Conservation (phyloP, 768 basidiomycete species). For the Cyclocybe cylindracea region DNA sequence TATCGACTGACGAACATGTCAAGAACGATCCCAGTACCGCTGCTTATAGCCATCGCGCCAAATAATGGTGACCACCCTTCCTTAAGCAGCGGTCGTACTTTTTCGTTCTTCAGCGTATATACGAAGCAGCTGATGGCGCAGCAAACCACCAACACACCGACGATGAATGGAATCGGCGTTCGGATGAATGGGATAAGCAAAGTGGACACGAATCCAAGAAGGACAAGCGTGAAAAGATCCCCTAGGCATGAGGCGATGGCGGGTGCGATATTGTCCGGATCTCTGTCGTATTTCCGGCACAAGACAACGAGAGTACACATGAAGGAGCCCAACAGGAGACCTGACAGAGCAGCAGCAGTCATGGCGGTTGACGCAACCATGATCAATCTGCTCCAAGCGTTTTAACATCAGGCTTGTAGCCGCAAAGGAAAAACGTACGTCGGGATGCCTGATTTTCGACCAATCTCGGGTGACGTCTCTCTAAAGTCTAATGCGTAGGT, state of each 20-base stretch:
- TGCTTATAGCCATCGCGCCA: slow-evolving; percentile 86
- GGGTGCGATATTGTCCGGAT: slow-evolving; percentile 98
- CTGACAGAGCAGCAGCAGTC: slow-evolving; percentile 78
- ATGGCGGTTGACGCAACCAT: slow-evolving; percentile 80
- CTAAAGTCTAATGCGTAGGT: slow-evolving; percentile 22
- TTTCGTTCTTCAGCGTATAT: slow-evolving; percentile 62
- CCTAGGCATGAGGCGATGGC: slow-evolving; percentile 92
- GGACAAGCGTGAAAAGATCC: slow-evolving; percentile 86
- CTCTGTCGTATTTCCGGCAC: slow-evolving; percentile 71
- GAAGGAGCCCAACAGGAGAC: slow-evolving; percentile 84
- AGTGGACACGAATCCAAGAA: slow-evolving; percentile 76
- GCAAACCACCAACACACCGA: slow-evolving; percentile 49
- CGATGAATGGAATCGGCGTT: slow-evolving; percentile 64
- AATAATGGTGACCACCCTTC: slow-evolving; percentile 92
- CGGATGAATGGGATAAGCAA: slow-evolving; percentile 66
- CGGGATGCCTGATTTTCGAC: slow-evolving; percentile 34
- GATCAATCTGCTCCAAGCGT: slow-evolving; percentile 51
- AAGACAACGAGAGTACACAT: slow-evolving; percentile 85
- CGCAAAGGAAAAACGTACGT: slow-evolving; percentile 28
- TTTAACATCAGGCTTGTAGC: neutral
- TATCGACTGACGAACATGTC: slow-evolving; percentile 88
- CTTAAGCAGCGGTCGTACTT: slow-evolving; percentile 70
- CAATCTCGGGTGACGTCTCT: slow-evolving; percentile 20
- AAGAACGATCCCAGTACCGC: slow-evolving; percentile 87
- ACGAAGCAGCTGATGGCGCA: slow-evolving; percentile 50